These are phyloP conservation scores for Styphnolobium japonicum DNA, from an alignment of 306 rosid genomes.

Conservation along the genomic window DNA sequence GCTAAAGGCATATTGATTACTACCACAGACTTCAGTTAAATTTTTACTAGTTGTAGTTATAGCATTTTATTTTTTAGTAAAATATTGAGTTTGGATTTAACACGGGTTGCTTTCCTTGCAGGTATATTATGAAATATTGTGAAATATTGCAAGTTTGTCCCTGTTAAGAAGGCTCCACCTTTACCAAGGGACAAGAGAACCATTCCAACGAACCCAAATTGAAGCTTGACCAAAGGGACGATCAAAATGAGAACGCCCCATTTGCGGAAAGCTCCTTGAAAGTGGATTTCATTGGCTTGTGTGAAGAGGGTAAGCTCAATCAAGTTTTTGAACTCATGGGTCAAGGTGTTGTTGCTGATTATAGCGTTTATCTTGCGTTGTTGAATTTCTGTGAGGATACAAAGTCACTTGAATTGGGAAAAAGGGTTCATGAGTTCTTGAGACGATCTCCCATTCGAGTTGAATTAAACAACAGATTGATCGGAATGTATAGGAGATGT, in stretches of 20 bases:
- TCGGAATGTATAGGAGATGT: constrained; percentile 30
- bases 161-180: constrained; percentile 36
- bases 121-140: too few relatives aligned
- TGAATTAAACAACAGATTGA: constrained; percentile 40
- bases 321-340: constrained; percentile 43
- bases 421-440: constrained; percentile 38
- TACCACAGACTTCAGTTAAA: background rate
- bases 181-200: background rate
- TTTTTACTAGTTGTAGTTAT: background rate
- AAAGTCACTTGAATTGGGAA: constrained; percentile 38
- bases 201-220: constrained; percentile 6
- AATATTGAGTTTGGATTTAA: background rate
- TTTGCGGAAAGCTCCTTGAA: background rate
- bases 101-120: background rate
- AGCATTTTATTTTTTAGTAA: background rate
- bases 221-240: background rate
- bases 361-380: constrained; percentile 33
- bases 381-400: constrained; percentile 38
- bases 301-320: constrained; percentile 47
- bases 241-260: constrained; percentile 19
- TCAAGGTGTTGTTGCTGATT: constrained; percentile 48
- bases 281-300: constrained; percentile 42
- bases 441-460: constrained; percentile 34
- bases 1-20: constrained; percentile 30
- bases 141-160: too few relatives aligned